Conservation (phyloP, 2,329 filamentous ascomycete genomes). For the Chaetomium sp. region DNA sequence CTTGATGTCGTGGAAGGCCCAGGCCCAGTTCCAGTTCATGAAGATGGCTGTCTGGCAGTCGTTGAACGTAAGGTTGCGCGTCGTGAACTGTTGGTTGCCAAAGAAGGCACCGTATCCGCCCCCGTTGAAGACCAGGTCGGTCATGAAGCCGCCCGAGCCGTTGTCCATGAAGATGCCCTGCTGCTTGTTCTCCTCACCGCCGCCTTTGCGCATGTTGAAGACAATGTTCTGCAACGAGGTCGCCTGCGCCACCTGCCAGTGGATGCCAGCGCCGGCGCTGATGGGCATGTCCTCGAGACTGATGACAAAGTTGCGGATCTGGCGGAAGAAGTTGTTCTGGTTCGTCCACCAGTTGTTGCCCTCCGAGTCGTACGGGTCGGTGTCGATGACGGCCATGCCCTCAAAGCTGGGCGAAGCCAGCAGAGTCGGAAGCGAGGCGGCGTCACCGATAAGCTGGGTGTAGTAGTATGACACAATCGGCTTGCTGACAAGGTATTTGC, state of each 20-base stretch:
- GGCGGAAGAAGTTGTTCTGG: constrained; percentile 78
- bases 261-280: constrained; percentile 61
- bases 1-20: constrained; percentile 68
- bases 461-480: constrained; percentile 86
- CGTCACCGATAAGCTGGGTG: constrained; percentile 85
- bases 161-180: constrained; percentile 81
- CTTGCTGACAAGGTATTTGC: constrained; percentile 73
- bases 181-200: constrained; percentile 58
- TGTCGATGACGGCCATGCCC: constrained; percentile 85
- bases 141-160: constrained; percentile 77
- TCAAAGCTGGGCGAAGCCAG: constrained; percentile 66
- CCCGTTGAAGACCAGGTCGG: constrained; percentile 76
- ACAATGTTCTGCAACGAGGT: constrained; percentile 74
- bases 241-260: constrained; percentile 82
- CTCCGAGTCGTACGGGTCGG: constrained; percentile 69
- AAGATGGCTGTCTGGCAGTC: constrained; percentile 75
- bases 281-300: constrained; percentile 62
- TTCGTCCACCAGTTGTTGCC: constrained; percentile 73
- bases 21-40: constrained; percentile 91
- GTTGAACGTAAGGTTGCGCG: constrained; percentile 76
- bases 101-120: constrained; percentile 72
- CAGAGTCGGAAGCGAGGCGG: constrained; percentile 62
- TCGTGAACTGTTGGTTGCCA: constrained; percentile 83
- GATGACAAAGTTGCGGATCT: constrained; percentile 75
- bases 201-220: constrained; percentile 69